These are phyloP conservation scores for Abelmoschus esculentus DNA, from an alignment of 345 rosid genomes.

Conservation along the genomic window DNA sequence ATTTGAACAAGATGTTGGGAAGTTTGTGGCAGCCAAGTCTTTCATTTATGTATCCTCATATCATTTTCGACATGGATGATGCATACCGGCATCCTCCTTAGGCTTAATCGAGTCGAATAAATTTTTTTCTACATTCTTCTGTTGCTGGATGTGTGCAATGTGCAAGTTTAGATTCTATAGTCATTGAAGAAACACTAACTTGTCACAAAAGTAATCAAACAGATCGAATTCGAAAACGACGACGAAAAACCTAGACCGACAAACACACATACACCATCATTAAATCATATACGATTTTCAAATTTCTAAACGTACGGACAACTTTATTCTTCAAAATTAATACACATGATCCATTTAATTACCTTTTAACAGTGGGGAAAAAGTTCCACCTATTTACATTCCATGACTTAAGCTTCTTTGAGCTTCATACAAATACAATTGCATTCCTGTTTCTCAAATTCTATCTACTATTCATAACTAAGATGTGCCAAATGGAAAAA, in stretches of 20 bases:
- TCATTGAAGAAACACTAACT: no score
- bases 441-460: conserved; percentile 5
- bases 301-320: no score
- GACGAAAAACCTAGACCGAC: no score
- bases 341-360: not conserved
- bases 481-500: not conserved
- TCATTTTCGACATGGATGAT: conserved; percentile 21
- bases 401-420: not conserved
- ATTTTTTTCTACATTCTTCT: conserved; percentile 7
- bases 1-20: no score
- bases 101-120: not conserved
- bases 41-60: conserved; percentile 2
- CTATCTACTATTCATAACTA: conserved; percentile 21
- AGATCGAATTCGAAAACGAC: no score
- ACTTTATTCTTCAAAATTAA: not conserved
- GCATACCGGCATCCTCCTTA: conserved; percentile 12
- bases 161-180: not conserved
- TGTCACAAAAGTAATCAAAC: no score
- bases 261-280: no score
- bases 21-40: no score
- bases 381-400: not conserved
- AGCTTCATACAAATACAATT: conserved; percentile 9
- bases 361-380: not conserved
- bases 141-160: conserved; percentile 8
- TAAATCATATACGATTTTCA: no score